A percentile compares a stretch with the other conserved stretches of the same genome.
Evolutionary conservation across 2,329 filamentous ascomycete genomes (phyloP).

Genomic region (Beauveria brongniartii): DNA sequence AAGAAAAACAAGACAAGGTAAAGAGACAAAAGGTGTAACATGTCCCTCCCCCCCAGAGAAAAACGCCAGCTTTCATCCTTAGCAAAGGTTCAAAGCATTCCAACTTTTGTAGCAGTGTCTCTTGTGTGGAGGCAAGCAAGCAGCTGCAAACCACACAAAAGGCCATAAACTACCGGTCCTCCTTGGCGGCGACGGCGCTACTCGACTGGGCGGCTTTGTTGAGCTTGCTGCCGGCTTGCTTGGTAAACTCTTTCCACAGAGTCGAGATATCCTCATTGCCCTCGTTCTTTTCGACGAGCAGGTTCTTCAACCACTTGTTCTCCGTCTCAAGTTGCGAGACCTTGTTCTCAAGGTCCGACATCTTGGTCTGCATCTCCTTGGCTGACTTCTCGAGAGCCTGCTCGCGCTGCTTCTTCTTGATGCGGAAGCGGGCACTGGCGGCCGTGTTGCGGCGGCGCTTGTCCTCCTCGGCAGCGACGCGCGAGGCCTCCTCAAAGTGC

Average conservation of each 20-base stretch:
- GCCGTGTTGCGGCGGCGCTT: slow-evolving; percentile 85
- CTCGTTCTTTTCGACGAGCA: slow-evolving; percentile 76
- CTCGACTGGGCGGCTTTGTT: slow-evolving; percentile 22
- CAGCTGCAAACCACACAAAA: background rate
- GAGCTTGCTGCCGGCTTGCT: slow-evolving; percentile 26
- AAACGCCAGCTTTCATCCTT: slow-evolving; percentile 8
- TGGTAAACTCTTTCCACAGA: slow-evolving; percentile 43
- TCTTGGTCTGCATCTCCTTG: slow-evolving; percentile 78
- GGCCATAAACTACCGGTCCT: slow-evolving; percentile 15
- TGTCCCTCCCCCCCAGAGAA: background rate
- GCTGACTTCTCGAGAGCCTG: slow-evolving; percentile 74
- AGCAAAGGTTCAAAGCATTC: slow-evolving; percentile 4
- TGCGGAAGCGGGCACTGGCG: slow-evolving; percentile 78
- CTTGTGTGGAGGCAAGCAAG: background rate
- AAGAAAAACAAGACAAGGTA: background rate
- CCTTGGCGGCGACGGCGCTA: slow-evolving; percentile 13
- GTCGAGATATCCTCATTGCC: slow-evolving; percentile 44
- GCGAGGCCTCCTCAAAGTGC: slow-evolving; percentile 62
- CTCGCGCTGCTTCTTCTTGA: slow-evolving; percentile 95
- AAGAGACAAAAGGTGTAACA: background rate
- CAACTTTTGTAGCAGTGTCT: background rate
- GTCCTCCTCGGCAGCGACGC: slow-evolving; percentile 75
- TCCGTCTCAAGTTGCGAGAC: slow-evolving; percentile 74
- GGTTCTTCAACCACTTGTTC: slow-evolving; percentile 74
- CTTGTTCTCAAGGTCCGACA: slow-evolving; percentile 61